Percentiles rank a stretch among this genome's conserved stretches.
Conservation (phyloP, 2,329 filamentous ascomycete genomes). For the Leptosphaerulina australis region DNA sequence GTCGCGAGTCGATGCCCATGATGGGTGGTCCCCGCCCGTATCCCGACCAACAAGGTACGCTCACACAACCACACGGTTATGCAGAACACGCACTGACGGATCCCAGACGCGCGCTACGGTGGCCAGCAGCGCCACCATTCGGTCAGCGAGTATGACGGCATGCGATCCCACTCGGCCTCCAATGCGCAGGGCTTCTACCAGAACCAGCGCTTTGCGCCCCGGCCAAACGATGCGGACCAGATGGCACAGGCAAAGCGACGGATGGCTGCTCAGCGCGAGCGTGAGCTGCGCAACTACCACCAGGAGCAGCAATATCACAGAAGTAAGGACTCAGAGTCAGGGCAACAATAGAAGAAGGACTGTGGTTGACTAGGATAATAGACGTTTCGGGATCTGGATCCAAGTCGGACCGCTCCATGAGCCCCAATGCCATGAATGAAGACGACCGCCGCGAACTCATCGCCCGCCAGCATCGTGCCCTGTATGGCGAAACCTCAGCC, state of each 20-base stretch:
- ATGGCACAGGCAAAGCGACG: conserved; percentile 99
- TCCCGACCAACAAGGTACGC: conserved; percentile 63
- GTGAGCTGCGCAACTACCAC: conserved; percentile 98
- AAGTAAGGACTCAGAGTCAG: conserved; percentile 87
- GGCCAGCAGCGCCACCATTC: conserved; percentile 78
- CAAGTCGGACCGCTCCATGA: conserved; percentile 87
- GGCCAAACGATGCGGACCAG: conserved; percentile 91
- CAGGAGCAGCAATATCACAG: conserved; percentile 99
- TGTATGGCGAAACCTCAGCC: conserved; percentile 77
- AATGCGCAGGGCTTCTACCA: conserved; percentile 95
- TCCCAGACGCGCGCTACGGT: conserved; percentile 70
- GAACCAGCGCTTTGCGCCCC: conserved; percentile 86
- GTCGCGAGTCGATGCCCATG: conserved; percentile 80
- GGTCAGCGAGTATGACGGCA: conserved; percentile 80
- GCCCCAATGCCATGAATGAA: conserved; percentile 86
- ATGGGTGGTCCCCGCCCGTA: conserved; percentile 60
- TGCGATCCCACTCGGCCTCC: conserved; percentile 72
- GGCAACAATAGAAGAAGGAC: conserved; percentile 62
- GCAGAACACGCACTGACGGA: conserved; percentile 18
- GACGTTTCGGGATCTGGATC: conserved; percentile 71
- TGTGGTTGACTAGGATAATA: conserved; percentile 63
- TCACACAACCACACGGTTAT: neutral
- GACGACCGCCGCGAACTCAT: conserved; percentile 96
- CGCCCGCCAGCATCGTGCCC: conserved; percentile 89
- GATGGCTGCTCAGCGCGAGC: conserved; percentile 98